Base-by-base conservation (phyloP, 1,139 yeast genomes). In the Zygoascus hellenicus region DNA sequence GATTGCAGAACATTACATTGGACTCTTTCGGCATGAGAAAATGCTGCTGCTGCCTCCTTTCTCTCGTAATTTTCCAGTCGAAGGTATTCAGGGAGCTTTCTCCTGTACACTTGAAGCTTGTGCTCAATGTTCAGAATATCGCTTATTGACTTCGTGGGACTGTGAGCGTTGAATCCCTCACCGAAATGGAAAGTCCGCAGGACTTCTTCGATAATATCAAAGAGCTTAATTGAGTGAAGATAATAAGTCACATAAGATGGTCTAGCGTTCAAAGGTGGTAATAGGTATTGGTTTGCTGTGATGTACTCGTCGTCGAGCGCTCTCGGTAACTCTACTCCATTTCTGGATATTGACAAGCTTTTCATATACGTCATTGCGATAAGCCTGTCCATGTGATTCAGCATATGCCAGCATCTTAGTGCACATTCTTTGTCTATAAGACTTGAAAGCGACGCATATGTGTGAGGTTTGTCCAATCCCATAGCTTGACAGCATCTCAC, bases 321-420 rank as follows among this genome's bases (percentile, higher is more conserved):
- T 11, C 41, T 41, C 6, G 59, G 59, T 4, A 46, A 48, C 9
- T 16, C 41, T 10, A 54, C 47, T 9, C 43, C 39, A 14, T 46
- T 45, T 13, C 48, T 48, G 2, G 53, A 29, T n/a, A 55, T 51
- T 51, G 51, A 51, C 34, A 54, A 29, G 3, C 58, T 57, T 13
- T 58, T 43, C 10, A 58, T 58, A 46, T 53, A 54, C 4, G 58
- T 55, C 49, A 51, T 43, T 1, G 51, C 42, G 6, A 55, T 52
- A 2, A 53, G 44, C 9, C 55, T 48, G 41, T 56, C 59, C 52
- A 55, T 52, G 15, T 53, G 28, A 6, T 53, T 42, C 33, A 56
- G 54, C 9, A 56, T 56, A 42, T 51, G 53, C 59, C 59, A 56
- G 16, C 53, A 33, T 14, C 59, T 43, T n/a, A 58, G 49, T 19